A percentile compares a stretch with the other conserved stretches of the same genome.
Evolutionary conservation across 1,139 yeast genomes (phyloP).

Genomic region (Candida frijolesensis): DNA sequence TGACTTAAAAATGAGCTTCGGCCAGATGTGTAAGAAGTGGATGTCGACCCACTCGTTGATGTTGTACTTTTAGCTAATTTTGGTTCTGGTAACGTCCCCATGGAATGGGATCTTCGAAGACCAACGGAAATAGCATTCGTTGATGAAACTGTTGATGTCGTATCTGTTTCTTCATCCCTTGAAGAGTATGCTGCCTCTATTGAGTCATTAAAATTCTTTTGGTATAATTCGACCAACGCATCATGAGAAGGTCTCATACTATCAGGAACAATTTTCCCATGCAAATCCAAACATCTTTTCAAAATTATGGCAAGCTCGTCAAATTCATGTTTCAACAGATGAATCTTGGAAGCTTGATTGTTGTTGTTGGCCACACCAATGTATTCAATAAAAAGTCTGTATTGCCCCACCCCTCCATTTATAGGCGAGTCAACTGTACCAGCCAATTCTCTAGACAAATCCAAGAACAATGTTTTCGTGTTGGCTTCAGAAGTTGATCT

Average conservation of each 20-base stretch:
- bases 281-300: slow-evolving; percentile 67
- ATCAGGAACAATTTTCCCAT: slow-evolving; percentile 63
- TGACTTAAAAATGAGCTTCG: slow-evolving; percentile 4
- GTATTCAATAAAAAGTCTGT: slow-evolving; percentile 65
- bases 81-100: slow-evolving; percentile 4
- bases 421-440: slow-evolving; percentile 94
- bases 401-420: slow-evolving; percentile 89
- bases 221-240: slow-evolving; percentile 65
- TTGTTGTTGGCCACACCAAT: slow-evolving; percentile 38
- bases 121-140: slow-evolving; percentile 5
- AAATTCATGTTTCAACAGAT: slow-evolving; percentile 61
- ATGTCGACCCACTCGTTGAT: slow-evolving; percentile 4
- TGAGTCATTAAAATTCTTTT: slow-evolving; percentile 61
- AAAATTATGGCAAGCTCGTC: slow-evolving; percentile 69
- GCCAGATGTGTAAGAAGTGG: slow-evolving; percentile 5
- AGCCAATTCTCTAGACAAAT: slow-evolving; percentile 73
- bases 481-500: slow-evolving; percentile 57
- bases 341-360: slow-evolving; percentile 48
- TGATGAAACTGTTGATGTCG: slow-evolving; percentile 1
- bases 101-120: slow-evolving; percentile 4
- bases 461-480: slow-evolving; percentile 57
- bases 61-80: slow-evolving; percentile 2
- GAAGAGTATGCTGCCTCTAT: slow-evolving; percentile 4
- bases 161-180: slow-evolving; percentile 3
- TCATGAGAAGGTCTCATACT: slow-evolving; percentile 65